Base-by-base conservation (phyloP, 2,329 filamentous ascomycete species). In the Xylaria sp. region DNA sequence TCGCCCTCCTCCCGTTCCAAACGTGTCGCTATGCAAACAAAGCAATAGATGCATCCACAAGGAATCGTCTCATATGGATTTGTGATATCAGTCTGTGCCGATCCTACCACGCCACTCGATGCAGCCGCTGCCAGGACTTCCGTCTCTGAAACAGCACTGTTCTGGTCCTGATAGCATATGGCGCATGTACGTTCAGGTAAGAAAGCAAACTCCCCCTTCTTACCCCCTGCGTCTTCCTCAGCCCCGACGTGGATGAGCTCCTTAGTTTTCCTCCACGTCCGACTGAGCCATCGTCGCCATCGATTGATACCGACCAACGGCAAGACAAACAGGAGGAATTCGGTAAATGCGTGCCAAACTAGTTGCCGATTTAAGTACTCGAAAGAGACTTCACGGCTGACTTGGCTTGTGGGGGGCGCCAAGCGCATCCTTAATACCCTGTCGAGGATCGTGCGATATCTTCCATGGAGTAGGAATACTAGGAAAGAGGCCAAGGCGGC, bases 271-370 rank as follows among this genome's bases (percentile, higher is more conserved):
- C 92, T 90, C 93, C 94, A 97, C n/a, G 91, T 90, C 71, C 94
- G 88, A 23, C 88, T 86, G n/a, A 98, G 84, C 91, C 95, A 97
- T 73, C 94, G 88, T 67, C 94, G 89, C 96, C 96, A 99, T 73
- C 94, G 89, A 76, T 92, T 91, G 74, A 99, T 95, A 61, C 96
- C 96, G 51, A 99, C 92, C n/a, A 99, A 87, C 0, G 96, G 96
- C n/a, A 99, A 86, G 20, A 98, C 88, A 80, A 98, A 99, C 39
- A 99, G 88, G n/a, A 99, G 85, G 76, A 99, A 99, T 80, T 99
- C 96, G 32, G 96, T 99, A 77, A 99, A 97, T n/a, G 96, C 96
- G 81, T 99, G 96, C 96, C 96, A 99, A 46, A 99, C 96, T 12
- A 99, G 89, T 82, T 99, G 96, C 57, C 96, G 91, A 80, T 99